These are phyloP conservation scores for Ambrosia artemisiifolia DNA, from an alignment of 129 eudicot species.

Conservation along the genomic window DNA sequence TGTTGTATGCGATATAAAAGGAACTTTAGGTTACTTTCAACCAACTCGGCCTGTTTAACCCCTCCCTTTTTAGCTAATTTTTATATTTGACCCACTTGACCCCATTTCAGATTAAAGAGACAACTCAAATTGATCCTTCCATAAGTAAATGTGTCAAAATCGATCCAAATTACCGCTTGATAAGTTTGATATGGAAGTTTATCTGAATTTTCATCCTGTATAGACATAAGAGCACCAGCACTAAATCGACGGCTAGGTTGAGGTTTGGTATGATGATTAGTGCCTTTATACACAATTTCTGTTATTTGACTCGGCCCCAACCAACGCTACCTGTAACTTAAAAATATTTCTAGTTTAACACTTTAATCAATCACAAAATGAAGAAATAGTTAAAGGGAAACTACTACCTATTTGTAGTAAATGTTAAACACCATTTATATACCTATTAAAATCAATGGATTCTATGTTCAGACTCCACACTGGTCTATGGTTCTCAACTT, in stretches of 20 bases:
- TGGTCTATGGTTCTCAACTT: too few relatives aligned
- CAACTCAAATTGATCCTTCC: background rate
- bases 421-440: too few relatives aligned
- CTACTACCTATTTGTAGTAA: too few relatives aligned
- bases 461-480: too few relatives aligned
- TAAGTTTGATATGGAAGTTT: conserved; percentile 39
- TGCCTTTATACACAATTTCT: conserved; percentile 87
- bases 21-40: background rate
- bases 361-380: too few relatives aligned
- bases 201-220: conserved; percentile 69
- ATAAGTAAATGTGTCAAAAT: background rate
- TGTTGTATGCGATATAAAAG: background rate
- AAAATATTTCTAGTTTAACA: too few relatives aligned
- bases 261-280: conserved; percentile 97
- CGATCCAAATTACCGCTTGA: conserved; percentile 56
- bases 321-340: too few relatives aligned
- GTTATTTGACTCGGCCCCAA: conserved; percentile 91
- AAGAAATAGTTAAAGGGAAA: too few relatives aligned
- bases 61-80: background rate
- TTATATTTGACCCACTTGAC: background rate
- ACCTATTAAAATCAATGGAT: too few relatives aligned
- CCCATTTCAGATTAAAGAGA: background rate
- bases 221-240: conserved; percentile 76
- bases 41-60: conserved; percentile 4
- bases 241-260: conserved; percentile 82